These are phyloP conservation scores for Diplodia seriata DNA, from an alignment of 2,329 filamentous ascomycete species.

Conservation along the genomic window DNA sequence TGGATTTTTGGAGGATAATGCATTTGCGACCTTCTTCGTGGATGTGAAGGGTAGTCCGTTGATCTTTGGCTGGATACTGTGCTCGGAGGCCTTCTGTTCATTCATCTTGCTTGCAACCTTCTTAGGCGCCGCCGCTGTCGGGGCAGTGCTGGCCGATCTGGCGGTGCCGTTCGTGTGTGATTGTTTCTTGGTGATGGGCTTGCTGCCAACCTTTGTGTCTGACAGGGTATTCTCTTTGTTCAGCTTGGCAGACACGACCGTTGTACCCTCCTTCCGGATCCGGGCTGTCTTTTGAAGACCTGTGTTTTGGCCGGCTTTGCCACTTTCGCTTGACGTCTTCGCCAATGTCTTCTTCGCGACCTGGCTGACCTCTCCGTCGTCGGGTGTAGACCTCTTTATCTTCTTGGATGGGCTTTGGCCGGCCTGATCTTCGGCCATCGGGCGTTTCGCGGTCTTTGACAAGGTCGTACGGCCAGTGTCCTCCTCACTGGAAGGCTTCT, in stretches of 20 bases:
- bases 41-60: conserved; percentile 27
- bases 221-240: conserved; percentile 37
- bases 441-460: conserved; percentile 43
- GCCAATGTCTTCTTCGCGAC: conserved; percentile 43
- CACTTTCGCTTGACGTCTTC: conserved; percentile 56
- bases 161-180: not conserved
- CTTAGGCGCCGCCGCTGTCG: not conserved
- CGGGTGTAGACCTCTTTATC: conserved; percentile 2
- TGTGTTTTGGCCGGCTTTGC: conserved; percentile 41
- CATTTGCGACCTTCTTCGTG: conserved; percentile 43
- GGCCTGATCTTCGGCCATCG: conserved; percentile 37
- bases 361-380: not conserved
- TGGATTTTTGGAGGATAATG: conserved; percentile 63
- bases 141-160: not conserved
- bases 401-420: conserved; percentile 15
- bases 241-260: conserved; percentile 32
- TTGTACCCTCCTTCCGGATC: conserved; percentile 37
- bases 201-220: conserved; percentile 29
- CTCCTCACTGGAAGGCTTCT: conserved; percentile 56
- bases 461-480: conserved; percentile 35
- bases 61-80: conserved; percentile 22
- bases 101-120: conserved; percentile 4
- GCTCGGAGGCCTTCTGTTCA: not conserved
- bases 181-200: conserved; percentile 29
- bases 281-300: conserved; percentile 52